Conservation (phyloP, 2,329 filamentous ascomycete genomes). For the Aureobasidium sp. region DNA sequence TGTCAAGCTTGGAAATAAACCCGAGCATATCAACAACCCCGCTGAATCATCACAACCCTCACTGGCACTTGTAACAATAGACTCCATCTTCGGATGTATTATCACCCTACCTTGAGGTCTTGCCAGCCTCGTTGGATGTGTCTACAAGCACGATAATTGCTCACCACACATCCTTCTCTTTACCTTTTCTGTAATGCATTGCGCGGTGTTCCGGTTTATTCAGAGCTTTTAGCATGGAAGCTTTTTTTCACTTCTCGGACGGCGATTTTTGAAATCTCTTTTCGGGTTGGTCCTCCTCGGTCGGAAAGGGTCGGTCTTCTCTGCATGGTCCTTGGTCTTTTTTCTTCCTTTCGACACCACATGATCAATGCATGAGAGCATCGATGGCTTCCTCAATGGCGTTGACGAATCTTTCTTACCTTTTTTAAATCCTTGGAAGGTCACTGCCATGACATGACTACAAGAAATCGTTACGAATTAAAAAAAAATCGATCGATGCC, state of each 20-base stretch:
- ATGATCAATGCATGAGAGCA: neutral
- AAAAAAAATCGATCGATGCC: neutral
- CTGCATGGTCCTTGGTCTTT: neutral
- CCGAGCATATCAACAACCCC: neutral
- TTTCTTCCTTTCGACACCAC: neutral
- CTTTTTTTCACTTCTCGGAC: conserved; percentile 11
- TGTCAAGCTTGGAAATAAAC: neutral
- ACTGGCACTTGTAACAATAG: conserved; percentile 19
- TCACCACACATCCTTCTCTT: neutral
- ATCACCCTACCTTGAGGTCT: conserved; percentile 12
- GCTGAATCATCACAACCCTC: neutral
- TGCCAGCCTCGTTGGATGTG: conserved; percentile 16
- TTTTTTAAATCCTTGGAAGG: neutral
- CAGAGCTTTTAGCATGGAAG: conserved; percentile 15
- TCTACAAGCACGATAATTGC: neutral
- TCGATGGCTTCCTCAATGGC: neutral
- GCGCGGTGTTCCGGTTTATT: conserved; percentile 19
- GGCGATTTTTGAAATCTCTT: conserved; percentile 5
- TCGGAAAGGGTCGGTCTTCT: neutral
- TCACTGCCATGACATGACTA: neutral
- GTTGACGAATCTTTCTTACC: neutral
- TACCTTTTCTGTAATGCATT: conserved; percentile 18
- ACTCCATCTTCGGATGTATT: conserved; percentile 13
- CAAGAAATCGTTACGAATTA: conserved; percentile 2
- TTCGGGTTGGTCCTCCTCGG: neutral